phyloP scores from a whole-genome alignment of 2,329 filamentous ascomycete genomes.

The Microcyclospora tardicrescens region DNA sequence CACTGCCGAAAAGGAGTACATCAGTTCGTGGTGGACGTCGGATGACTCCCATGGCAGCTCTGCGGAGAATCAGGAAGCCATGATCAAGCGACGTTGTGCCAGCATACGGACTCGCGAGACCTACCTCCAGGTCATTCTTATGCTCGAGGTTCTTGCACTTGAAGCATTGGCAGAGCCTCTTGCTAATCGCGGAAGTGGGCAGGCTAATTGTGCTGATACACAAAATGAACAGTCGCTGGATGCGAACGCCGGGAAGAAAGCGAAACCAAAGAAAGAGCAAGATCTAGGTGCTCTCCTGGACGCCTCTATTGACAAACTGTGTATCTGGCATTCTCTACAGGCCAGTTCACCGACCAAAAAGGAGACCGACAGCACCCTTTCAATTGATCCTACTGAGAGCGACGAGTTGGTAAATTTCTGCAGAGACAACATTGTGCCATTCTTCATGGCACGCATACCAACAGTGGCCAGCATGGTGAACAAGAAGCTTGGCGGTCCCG shows the following conservation, averaged over 20 bases:
- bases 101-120: constrained; percentile 62
- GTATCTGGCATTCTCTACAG: constrained; percentile 74
- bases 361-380: constrained; percentile 5
- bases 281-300: constrained; percentile 56
- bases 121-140: constrained; percentile 66
- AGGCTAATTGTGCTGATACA: constrained; percentile 10
- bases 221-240: constrained; percentile 9
- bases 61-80: constrained; percentile 32
- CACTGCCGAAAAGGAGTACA: constrained; percentile 48
- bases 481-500: constrained; percentile 62
- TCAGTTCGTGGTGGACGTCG: constrained; percentile 58
- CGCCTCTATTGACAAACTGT: constrained; percentile 61
- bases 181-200: background rate
- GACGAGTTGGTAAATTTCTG: constrained; percentile 67
- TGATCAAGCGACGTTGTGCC: constrained; percentile 50
- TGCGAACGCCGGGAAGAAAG: constrained; percentile 20
- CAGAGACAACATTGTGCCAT: constrained; percentile 66
- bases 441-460: constrained; percentile 66
- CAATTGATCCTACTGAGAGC: constrained; percentile 13
- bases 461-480: constrained; percentile 57
- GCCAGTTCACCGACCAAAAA: constrained; percentile 38
- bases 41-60: constrained; percentile 27
- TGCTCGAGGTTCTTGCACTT: constrained; percentile 62
- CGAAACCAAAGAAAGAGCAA: constrained; percentile 40
- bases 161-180: constrained; percentile 30